Conservation (phyloP, 2,329 filamentous ascomycete species). For the Colletotrichum plurivorum region DNA sequence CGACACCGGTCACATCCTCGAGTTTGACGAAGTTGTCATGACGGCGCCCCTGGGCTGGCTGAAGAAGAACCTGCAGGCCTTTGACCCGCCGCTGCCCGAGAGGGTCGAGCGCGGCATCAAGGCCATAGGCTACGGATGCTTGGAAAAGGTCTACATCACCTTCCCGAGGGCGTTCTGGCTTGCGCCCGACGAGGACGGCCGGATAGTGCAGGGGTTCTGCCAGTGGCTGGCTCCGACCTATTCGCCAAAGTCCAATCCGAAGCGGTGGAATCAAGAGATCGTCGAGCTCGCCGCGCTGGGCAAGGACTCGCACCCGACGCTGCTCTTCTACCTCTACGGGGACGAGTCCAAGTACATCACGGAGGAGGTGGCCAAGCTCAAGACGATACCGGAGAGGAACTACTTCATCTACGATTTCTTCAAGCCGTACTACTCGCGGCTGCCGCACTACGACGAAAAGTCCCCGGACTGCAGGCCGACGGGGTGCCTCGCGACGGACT, state of each 20-base stretch:
- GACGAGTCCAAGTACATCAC: constrained; percentile 71
- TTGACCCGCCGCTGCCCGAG: constrained; percentile 71
- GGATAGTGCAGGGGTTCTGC: constrained; percentile 75
- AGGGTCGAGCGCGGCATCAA: constrained; percentile 72
- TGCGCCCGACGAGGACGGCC: constrained; percentile 53
- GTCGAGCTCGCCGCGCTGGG: constrained; percentile 82
- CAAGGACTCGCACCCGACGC: constrained; percentile 78
- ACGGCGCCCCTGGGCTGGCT: constrained; percentile 80
- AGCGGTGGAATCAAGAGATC: constrained; percentile 81
- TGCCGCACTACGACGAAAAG: constrained; percentile 75
- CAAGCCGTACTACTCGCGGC: constrained; percentile 80
- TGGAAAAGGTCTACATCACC: constrained; percentile 80
- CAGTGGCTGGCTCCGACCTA: constrained; percentile 84
- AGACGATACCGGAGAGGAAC: constrained; percentile 63
- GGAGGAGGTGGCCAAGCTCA: constrained; percentile 56
- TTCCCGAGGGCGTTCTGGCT: constrained; percentile 86
- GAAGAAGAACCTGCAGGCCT: constrained; percentile 70
- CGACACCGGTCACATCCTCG: constrained; percentile 57
- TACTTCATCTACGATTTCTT: constrained; percentile 76
- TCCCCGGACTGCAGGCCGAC: constrained; percentile 73
- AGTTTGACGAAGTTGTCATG: constrained; percentile 78
- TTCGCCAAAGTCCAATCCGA: constrained; percentile 70
- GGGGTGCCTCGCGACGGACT: constrained; percentile 78
- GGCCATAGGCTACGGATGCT: constrained; percentile 77
- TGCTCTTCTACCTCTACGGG: constrained; percentile 87